These are phyloP conservation scores for Boletellus ananas DNA, from an alignment of 768 basidiomycete species.

Conservation along the genomic window DNA sequence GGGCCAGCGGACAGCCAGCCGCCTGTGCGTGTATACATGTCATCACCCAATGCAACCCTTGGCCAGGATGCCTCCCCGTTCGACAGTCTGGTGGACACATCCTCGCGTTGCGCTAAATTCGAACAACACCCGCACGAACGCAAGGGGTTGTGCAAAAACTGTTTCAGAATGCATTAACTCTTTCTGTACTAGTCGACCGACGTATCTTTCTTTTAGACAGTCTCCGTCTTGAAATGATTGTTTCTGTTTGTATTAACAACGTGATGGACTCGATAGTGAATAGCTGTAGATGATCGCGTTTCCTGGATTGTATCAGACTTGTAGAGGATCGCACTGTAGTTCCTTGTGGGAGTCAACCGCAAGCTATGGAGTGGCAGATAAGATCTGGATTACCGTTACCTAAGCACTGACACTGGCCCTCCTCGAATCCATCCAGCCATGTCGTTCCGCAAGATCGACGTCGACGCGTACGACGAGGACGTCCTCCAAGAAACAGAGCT, in stretches of 20 bases:
- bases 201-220: no score
- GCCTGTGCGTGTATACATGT: slow-evolving; percentile 20
- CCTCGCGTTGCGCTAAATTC: slow-evolving; percentile 48
- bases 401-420: not conserved
- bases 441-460: slow-evolving; percentile 90
- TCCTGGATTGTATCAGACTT: no score
- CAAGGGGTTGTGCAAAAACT: slow-evolving; percentile 63
- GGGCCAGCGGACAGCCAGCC: slow-evolving; percentile 13
- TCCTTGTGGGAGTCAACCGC: no score
- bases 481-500: slow-evolving; percentile 79
- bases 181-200: no score
- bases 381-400: not conserved
- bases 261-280: no score
- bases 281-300: no score
- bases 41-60: slow-evolving; percentile 29
- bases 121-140: slow-evolving; percentile 66
- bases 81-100: slow-evolving; percentile 55
- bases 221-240: no score
- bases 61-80: slow-evolving; percentile 57
- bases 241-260: no score
- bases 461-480: slow-evolving; percentile 93
- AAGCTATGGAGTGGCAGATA: no score
- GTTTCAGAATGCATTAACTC: slow-evolving; percentile 48
- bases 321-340: no score
- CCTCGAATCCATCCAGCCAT: slow-evolving; percentile 15